These are phyloP conservation scores for Stephania yunnanensis DNA, from an alignment of 164 flowering plant species.

Conservation along the genomic window DNA sequence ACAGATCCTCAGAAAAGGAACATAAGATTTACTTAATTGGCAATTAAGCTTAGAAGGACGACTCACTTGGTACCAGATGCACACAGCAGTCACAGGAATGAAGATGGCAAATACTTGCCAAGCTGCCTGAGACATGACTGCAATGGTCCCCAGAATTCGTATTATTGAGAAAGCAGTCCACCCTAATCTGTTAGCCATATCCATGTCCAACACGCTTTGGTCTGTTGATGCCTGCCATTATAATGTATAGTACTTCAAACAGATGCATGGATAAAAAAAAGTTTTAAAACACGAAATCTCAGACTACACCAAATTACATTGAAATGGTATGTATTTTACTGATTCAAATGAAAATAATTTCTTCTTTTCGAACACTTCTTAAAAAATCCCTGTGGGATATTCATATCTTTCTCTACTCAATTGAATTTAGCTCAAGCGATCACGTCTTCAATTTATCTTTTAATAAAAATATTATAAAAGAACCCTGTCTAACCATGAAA, in stretches of 20 bases:
- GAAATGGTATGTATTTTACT: neutral
- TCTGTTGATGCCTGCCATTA: constrained; percentile 75
- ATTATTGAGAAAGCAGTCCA: constrained; percentile 94
- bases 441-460: neutral
- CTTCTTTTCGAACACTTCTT: neutral
- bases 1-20: neutral
- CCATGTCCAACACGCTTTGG: constrained; percentile 88
- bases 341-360: too few species aligned
- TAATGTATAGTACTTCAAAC: constrained; percentile 3
- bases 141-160: constrained; percentile 72
- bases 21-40: neutral
- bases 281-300: neutral
- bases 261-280: neutral
- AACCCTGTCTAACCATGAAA: too few species aligned
- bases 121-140: constrained; percentile 92
- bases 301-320: neutral
- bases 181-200: constrained; percentile 59
- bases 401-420: neutral
- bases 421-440: neutral
- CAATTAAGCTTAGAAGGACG: neutral
- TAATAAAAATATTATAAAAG: too few species aligned
- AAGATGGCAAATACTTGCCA: constrained; percentile 88
- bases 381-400: neutral
- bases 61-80: constrained; percentile 93
- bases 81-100: constrained; percentile 77